Conservation (phyloP, 164 flowering plant genomes). For the Piper betle region DNA sequence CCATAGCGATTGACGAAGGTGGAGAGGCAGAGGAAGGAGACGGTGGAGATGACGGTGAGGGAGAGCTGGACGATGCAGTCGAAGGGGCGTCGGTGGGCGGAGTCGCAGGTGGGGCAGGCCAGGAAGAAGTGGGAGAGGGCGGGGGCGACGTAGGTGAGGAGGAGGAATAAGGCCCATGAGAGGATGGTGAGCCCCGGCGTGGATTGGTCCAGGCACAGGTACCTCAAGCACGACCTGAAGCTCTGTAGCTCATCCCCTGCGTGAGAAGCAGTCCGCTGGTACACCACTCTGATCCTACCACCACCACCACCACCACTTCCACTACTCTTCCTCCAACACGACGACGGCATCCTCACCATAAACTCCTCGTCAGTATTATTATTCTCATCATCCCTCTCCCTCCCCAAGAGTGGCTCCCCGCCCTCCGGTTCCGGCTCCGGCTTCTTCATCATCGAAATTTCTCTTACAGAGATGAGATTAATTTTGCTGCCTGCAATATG, state of each 20-base stretch:
- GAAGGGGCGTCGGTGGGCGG: slow-evolving; percentile 45
- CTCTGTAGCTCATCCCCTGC: slow-evolving; percentile 48
- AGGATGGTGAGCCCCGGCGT: slow-evolving; percentile 21
- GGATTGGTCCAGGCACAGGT: slow-evolving; percentile 92
- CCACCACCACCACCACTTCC: not conserved
- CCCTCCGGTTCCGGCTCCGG: too few relatives aligned
- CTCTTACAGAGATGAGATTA: too few relatives aligned
- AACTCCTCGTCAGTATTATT: too few relatives aligned
- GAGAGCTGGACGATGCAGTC: slow-evolving; percentile 61
- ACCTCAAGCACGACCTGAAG: slow-evolving; percentile 59
- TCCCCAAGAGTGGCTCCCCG: too few relatives aligned
- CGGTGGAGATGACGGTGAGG: slow-evolving; percentile 42
- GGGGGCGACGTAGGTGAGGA: slow-evolving; percentile 50
- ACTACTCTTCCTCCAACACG: not conserved
- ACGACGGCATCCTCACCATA: too few relatives aligned
- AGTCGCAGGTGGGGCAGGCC: slow-evolving; percentile 54
- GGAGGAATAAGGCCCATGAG: slow-evolving; percentile 61
- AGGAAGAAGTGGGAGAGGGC: slow-evolving; percentile 52
- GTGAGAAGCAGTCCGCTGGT: slow-evolving; percentile 1
- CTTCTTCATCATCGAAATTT: too few relatives aligned
- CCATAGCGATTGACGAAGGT: slow-evolving; percentile 49
- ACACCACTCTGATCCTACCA: not conserved
- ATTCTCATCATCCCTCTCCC: too few relatives aligned
- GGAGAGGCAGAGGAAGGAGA: slow-evolving; percentile 65
- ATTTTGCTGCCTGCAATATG: too few relatives aligned